Evolutionary conservation across 495 filamentous ascomycete species (phyloP), one percentile per base, ranked within the genome.

Genomic region (Hypoxylon cercidicola): DNA sequence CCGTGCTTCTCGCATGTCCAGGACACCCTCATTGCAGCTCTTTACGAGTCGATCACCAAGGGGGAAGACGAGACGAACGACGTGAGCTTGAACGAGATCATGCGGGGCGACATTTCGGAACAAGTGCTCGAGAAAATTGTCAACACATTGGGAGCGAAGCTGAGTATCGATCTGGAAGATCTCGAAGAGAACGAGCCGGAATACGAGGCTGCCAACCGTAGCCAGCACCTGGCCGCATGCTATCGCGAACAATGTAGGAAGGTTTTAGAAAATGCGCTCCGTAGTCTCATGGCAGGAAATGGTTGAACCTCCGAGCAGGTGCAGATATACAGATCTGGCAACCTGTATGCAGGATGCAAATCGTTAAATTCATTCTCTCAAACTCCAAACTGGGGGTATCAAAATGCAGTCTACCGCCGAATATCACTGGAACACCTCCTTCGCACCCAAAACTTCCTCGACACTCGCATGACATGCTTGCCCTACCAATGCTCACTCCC

Each of bases 201-300:
- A 10, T 79, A 74, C 10, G 61, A 70, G 50, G 64, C 74, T 4
- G 37, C 49, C 18, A 78, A 77, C 49, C 60, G 55, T 11, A 81
- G 81, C 52, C 80, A 81, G 65, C 39, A 68, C 45, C 66, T 82
- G 5, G 79, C 77, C 30, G 10, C 74, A n/a, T 47, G 63, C 5
- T 81, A 82, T 62, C 63, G 80, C 51, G 48, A 53, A 25, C 77
- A 78, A 61, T 82, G 75, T 55, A 66, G 64, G 49, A 75, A 69
- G 53, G 80, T 81, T 9, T 39, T 80, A 34, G 64, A 72, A 20
- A 69, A 62, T n/a, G 66, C 68, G 20, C 72, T 76, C 20, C 55
- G 62, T 4, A 68, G 68, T 48, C 63, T 74, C 20, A 50, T 68
- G 23, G 57, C 63, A 30, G 62, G 40, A 39, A 41, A 23, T 7